Evolutionary conservation across 331 rosid genomes (phyloP), one percentile per base, ranked within the genome.

Genomic region (Phaseolus coccineus): DNA sequence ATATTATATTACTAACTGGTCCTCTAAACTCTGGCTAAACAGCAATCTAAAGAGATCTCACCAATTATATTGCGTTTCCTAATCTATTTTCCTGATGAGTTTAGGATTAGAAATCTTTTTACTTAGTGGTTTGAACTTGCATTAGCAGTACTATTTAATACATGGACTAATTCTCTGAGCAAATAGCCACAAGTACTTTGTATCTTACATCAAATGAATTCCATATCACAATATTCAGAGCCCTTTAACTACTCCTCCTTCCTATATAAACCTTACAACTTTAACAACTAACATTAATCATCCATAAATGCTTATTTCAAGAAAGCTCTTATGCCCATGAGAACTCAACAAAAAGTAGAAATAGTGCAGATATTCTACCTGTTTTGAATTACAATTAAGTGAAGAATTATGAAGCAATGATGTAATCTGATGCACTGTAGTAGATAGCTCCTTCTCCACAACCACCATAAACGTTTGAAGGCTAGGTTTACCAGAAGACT

Each of bases 391-490:
- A 62, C 89, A 90, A 81, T 81, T 81, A 78, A 90, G 80, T 2
- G 94, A 83, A 53, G 91, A 77, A 30, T 66, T 55, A 35, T 76
- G 82, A 77, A 93, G 87, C 10, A 81, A 81, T 35, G 94, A 74
- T 13, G 83, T 82, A 80, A 93, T 90, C 83, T 87, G 89, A 62
- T 85, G 90, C 86, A 88, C 79, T 59, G 72, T 6, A 19, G 86
- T 84, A 68, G 96, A 91, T 59, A 73, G 80, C 73, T 87, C 92
- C 87, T 91, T 95, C 91, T 87, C 92, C 82, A 76, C 93, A 80
- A 95, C 92, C 61, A 93, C 94, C 91, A 95, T 84, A 81, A 86
- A 91, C 3, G 99, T 92, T 82, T 88, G 94, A 84, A 91, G 94
- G 74, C 76, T 87, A 76, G 97, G 90, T 81, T 88, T 91, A 52